Percentiles rank a stretch among this genome's conserved stretches.
Evolutionary conservation across 2,329 filamentous ascomycete genomes (phyloP).

Genomic region (Teratosphaeria destructans): DNA sequence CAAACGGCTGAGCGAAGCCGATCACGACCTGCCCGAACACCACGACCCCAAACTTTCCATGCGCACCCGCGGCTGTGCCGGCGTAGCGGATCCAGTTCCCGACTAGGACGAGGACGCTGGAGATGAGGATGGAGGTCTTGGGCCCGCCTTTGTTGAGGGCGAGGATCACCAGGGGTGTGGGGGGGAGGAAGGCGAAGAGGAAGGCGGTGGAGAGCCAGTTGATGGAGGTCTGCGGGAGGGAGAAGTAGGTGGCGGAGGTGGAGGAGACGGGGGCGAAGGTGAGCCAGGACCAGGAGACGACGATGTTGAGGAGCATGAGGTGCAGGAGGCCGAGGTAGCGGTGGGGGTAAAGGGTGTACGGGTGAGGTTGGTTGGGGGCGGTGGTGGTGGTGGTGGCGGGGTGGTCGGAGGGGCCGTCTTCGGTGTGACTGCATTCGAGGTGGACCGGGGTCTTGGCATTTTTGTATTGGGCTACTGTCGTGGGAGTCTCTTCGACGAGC

Average conservation of each 20-base stretch:
- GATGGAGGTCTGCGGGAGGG: conserved; percentile 61
- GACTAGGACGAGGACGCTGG: conserved; percentile 61
- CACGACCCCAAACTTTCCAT: conserved; percentile 59
- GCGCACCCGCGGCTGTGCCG: conserved; percentile 17
- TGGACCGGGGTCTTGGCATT: not conserved
- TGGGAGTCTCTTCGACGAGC: not conserved
- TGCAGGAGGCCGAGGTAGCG: conserved; percentile 82
- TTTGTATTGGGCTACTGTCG: not conserved
- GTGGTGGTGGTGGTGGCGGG: not conserved
- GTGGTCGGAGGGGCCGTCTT: not conserved
- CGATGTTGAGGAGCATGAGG: conserved; percentile 77
- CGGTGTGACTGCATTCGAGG: not conserved
- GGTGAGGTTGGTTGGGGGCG: not conserved
- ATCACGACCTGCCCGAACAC: conserved; percentile 90
- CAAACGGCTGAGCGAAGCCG: conserved; percentile 84
- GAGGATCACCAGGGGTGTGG: conserved; percentile 62
- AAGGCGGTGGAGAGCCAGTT: conserved; percentile 92
- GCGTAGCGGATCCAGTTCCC: conserved; percentile 70
- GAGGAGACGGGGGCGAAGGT: conserved; percentile 78
- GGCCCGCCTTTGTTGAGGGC: conserved; percentile 68
- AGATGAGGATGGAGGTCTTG: conserved; percentile 62
- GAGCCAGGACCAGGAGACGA: conserved; percentile 96
- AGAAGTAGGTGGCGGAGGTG: conserved; percentile 64
- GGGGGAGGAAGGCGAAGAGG: conserved; percentile 69
- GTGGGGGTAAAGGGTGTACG: conserved; percentile 59